These are phyloP conservation scores for Phascolomyces articulosus DNA, from an alignment of 371 early-diverging fungal species.

Conservation along the genomic window DNA sequence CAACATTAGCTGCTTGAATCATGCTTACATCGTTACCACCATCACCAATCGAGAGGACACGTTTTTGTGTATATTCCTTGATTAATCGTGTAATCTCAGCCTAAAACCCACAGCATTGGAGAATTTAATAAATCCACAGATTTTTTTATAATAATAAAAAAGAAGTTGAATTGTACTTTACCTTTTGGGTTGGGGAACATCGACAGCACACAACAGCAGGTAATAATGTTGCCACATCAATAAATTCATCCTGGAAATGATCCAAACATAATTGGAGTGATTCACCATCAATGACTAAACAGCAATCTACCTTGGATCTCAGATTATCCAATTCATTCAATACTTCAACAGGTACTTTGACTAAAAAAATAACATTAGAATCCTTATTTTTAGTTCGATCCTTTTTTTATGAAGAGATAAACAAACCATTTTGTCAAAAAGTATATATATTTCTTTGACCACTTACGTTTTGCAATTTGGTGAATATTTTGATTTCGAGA, in stretches of 20 bases:
- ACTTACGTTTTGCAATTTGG: slow-evolving; percentile 68
- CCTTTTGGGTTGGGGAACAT: slow-evolving; percentile 99
- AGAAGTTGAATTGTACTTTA: slow-evolving; percentile 14
- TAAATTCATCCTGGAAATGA: slow-evolving; percentile 80
- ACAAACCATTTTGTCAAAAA: no score
- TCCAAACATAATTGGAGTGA: slow-evolving; percentile 85
- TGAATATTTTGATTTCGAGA: slow-evolving; percentile 87
- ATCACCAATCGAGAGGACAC: slow-evolving; percentile 97
- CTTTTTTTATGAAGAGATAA: no score
- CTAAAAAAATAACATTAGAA: slow-evolving; percentile 31
- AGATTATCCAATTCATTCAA: slow-evolving; percentile 71
- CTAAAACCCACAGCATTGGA: slow-evolving; percentile 22
- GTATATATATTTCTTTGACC: no score
- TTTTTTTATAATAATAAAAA: no score
- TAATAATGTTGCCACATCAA: slow-evolving; percentile 76
- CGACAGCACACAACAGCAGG: slow-evolving; percentile 97
- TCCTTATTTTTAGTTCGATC: no score
- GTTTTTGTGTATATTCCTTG: slow-evolving; percentile 74
- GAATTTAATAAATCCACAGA: no score
- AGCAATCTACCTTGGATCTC: slow-evolving; percentile 68
- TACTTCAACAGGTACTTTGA: slow-evolving; percentile 59
- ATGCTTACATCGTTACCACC: slow-evolving; percentile 99
- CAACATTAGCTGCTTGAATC: slow-evolving; percentile 99
- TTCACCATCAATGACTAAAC: slow-evolving; percentile 97
- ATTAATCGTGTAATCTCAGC: slow-evolving; percentile 94